These are phyloP conservation scores for Scedosporium boydii DNA, from an alignment of 2,329 filamentous ascomycete genomes.

Conservation along the genomic window DNA sequence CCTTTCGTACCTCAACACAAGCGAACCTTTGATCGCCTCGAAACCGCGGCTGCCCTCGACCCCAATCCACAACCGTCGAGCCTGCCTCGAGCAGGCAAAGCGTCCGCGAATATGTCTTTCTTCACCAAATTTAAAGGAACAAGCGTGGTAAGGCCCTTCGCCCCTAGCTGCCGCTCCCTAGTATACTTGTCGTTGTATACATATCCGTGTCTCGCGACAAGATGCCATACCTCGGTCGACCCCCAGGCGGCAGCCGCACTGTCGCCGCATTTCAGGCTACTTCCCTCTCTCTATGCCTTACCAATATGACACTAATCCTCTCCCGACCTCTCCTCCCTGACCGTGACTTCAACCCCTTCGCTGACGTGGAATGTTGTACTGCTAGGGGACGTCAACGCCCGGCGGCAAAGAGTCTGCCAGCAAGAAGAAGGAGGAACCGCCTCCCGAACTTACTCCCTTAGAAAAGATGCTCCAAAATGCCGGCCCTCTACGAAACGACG, in stretches of 20 bases:
- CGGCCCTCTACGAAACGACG: slow-evolving; percentile 72
- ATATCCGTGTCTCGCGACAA: too few species aligned
- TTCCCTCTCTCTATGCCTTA: too few species aligned
- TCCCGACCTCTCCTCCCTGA: too few species aligned
- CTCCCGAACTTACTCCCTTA: slow-evolving; percentile 50
- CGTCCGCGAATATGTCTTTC: slow-evolving; percentile 38
- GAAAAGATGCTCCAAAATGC: slow-evolving; percentile 73
- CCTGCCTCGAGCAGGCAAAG: slow-evolving; percentile 6
- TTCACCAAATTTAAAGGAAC: slow-evolving; percentile 50
- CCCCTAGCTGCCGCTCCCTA: not conserved
- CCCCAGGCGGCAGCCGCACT: too few species aligned
- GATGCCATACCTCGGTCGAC: too few species aligned
- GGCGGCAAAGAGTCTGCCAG: slow-evolving; percentile 33
- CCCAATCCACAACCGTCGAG: not conserved
- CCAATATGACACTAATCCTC: too few species aligned
- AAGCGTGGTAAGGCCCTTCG: slow-evolving; percentile 37
- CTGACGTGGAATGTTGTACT: not conserved
- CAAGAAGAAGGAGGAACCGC: slow-evolving; percentile 48
- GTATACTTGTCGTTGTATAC: not conserved
- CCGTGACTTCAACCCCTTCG: too few species aligned
- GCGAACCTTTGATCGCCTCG: not conserved
- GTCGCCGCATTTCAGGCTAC: too few species aligned
- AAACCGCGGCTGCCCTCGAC: not conserved
- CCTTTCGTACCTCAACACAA: not conserved
- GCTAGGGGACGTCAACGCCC: slow-evolving; percentile 1